Evolutionary conservation across 495 filamentous ascomycete genomes (phyloP), one percentile per base, ranked within the genome.

Genomic region (Cryomyces antarcticus): DNA sequence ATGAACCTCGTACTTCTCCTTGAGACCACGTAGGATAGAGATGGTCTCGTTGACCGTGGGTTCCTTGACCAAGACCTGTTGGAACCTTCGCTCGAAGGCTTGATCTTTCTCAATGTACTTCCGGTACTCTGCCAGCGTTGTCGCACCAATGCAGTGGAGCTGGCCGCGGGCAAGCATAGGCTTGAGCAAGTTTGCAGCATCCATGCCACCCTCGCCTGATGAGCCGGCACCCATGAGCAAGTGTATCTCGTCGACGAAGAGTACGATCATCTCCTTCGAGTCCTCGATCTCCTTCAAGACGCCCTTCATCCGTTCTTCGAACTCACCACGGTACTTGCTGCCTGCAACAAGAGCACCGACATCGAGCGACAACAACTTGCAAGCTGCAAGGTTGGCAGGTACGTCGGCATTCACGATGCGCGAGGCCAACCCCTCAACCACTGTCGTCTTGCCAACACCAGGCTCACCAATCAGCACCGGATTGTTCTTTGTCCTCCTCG

Each of bases 41-140:
- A 97, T 75, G 4, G 89, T 96, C 60, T 97, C 89, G 0, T 75
- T 59, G 36, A 95, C 75, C 5, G 75, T 62, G 1, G 89, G 89
- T 57, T 97, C 89, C 56, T 92, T 93, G 54, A 95, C 85, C 30
- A 96, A 61, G 30, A 97, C 88, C 59, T 96, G 89, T 59, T 97
- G 89, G 68, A 97, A 97, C 56, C 89, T 82, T 53, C 92, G 85
- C 59, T 96, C 89, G 56, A 97, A 96, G 38, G 89, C 89, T 37
- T 82, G 79, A 51, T 97, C 89, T 61, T 97, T 97, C 59, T 97
- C 92, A 45, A 97, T 95, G 60, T 97, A 95, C 62, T 97, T 97
- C 51, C 89, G 76, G 63, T 96, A 97, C 60, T 97, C 89, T 46
- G 74, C 73, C 40, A 97, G 67, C 1, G 89, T 97, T 0, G 89